Evolutionary conservation across 768 basidiomycete species (phyloP), one percentile per base, ranked within the genome.

Genomic region (Hygrophoropsis aurantiaca): DNA sequence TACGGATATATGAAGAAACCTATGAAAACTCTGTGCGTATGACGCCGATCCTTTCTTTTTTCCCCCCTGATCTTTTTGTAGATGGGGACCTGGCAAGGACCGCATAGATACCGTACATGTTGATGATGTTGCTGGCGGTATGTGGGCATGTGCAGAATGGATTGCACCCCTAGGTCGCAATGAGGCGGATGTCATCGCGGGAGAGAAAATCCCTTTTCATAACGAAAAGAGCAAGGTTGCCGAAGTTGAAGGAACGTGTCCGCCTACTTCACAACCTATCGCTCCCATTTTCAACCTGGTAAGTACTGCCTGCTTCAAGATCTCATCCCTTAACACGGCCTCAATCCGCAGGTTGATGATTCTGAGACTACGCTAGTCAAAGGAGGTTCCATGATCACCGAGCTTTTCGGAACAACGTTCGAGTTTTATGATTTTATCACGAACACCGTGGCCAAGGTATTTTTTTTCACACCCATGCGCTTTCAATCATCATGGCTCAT

Each of bases 281-380:
- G 90, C 84, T 1, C 87, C 90, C 3, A 53, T 92, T n/a, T 93
- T 94, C 69, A 90, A 93, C 60, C 60, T 94, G 56, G 90, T 87
- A 52, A 53, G 76, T 56, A 46, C 37, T 18, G 11, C 47, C 24
- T 3, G 11, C 33, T 36, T 20, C 20, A 2, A 11, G 33, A 20
- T 25, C 34, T 18, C 38, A 16, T n/a, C 26, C 46, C 40, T 11
- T 44, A 33, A 36, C 27, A n/a, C 18, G 34, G 46, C n/a, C 34
- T 37, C 19, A 27, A 47, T 52, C 38, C 36, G 6, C 49, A 88
- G 87, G 80, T 83, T 53, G 90, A 92, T 58, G 85, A 91, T 52
- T 81, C 86, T 6, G 74, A 88, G 37, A 82, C 77, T 53, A 88
- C 87, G 5, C 69, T 86, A 33, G 64, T 81, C 25, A 84, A 81